Evolutionary conservation across 768 basidiomycete species (phyloP).

Genomic region (Amanita phalloides): DNA sequence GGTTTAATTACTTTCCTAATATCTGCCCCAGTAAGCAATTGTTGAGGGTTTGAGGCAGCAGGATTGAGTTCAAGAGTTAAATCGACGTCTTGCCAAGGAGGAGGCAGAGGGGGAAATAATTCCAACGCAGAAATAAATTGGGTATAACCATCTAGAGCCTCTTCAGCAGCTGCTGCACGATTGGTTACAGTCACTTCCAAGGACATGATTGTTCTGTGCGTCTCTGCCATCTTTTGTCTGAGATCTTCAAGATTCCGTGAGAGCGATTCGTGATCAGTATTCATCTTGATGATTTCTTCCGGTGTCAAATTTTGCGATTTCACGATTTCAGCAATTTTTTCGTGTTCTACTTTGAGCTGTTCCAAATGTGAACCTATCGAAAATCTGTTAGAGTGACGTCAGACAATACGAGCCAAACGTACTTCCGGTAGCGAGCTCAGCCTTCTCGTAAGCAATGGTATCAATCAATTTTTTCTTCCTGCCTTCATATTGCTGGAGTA

Average conservation of each 20-base stretch:
- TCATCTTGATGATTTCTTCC: constrained; percentile 89
- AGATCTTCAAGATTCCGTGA: constrained; percentile 67
- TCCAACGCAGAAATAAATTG: constrained; percentile 65
- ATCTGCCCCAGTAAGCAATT: constrained; percentile 58
- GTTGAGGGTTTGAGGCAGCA: constrained; percentile 58
- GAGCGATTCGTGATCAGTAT: constrained; percentile 75
- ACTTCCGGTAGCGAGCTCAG: constrained; percentile 51
- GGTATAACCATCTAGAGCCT: constrained; percentile 71
- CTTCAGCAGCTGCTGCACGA: constrained; percentile 72
- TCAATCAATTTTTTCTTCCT: constrained; percentile 60
- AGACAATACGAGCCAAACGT: not conserved
- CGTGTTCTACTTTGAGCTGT: constrained; percentile 53
- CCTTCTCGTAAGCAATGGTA: constrained; percentile 56
- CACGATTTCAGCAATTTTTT: constrained; percentile 53
- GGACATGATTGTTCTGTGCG: constrained; percentile 60
- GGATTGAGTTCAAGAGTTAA: constrained; percentile 77
- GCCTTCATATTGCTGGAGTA: constrained; percentile 58
- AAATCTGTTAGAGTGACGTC: constrained; percentile 3
- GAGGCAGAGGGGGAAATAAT: constrained; percentile 62
- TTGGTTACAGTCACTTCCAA: constrained; percentile 80
- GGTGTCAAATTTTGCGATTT: constrained; percentile 83
- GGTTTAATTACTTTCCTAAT: constrained; percentile 69
- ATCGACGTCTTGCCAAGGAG: constrained; percentile 62
- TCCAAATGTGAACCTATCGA: constrained; percentile 48
- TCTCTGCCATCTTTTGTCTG: constrained; percentile 63